phyloP scores from a whole-genome alignment of 2,329 filamentous ascomycete genomes.

The Hypoxylon sp. region DNA sequence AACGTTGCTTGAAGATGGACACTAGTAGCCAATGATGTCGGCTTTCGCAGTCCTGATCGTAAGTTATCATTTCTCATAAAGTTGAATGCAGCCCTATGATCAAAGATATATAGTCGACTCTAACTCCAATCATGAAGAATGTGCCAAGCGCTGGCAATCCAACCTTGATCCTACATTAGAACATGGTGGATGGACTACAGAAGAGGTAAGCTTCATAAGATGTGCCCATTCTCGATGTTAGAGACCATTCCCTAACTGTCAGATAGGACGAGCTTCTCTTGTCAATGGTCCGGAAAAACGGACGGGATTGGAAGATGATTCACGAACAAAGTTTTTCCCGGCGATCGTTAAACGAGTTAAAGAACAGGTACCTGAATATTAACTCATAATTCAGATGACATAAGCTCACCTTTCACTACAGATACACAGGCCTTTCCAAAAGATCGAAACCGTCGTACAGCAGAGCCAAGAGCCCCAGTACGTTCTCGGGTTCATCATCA shows the following conservation, averaged over 20 bases:
- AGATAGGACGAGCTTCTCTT: conserved; percentile 39
- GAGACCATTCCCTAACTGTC: neutral
- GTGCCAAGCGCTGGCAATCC: conserved; percentile 60
- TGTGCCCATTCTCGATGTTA: neutral
- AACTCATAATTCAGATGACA: neutral
- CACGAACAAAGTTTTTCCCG: conserved; percentile 36
- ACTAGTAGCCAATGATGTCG: conserved; percentile 54
- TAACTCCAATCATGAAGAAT: conserved; percentile 50
- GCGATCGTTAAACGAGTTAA: conserved; percentile 44
- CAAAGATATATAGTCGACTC: neutral
- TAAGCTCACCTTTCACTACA: neutral
- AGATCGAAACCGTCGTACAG: conserved; percentile 14
- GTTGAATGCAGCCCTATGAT: too few species aligned
- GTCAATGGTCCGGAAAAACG: conserved; percentile 33
- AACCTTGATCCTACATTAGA: conserved; percentile 56
- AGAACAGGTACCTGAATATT: conserved; percentile 39
- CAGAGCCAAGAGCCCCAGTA: conserved; percentile 11
- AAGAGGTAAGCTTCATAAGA: conserved; percentile 33
- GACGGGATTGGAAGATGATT: conserved; percentile 44
- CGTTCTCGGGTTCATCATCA: conserved; percentile 8
- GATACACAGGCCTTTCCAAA: conserved; percentile 31
- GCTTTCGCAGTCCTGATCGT: conserved; percentile 49
- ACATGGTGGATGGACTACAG: conserved; percentile 42
- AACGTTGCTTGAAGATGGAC: conserved; percentile 53
- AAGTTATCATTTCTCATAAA: conserved; percentile 19